Evolutionary conservation across 2,329 filamentous ascomycete genomes (phyloP).

Genomic region (Fusarium xyrophilum): DNA sequence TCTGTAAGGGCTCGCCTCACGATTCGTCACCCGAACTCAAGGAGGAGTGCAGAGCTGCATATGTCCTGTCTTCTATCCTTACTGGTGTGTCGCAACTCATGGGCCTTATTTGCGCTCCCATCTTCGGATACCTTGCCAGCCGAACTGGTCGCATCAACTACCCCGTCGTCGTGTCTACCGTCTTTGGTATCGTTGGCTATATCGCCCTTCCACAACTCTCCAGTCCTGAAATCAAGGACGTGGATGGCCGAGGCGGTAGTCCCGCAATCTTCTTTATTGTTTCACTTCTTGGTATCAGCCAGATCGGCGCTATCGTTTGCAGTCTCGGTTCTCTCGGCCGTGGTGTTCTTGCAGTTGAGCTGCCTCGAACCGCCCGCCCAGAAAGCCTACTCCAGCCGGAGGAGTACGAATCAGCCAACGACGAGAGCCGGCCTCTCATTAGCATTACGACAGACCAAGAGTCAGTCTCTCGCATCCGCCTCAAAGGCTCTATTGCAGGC

Average conservation of each 20-base stretch:
- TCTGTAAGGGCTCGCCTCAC: conserved; percentile 72
- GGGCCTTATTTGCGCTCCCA: conserved; percentile 81
- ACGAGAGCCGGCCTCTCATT: conserved; percentile 50
- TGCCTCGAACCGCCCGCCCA: conserved; percentile 39
- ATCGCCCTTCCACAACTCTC: conserved; percentile 74
- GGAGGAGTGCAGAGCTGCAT: conserved; percentile 82
- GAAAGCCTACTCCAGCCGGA: conserved; percentile 44
- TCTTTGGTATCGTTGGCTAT: conserved; percentile 81
- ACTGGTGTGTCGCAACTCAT: conserved; percentile 89
- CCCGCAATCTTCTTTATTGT: conserved; percentile 77
- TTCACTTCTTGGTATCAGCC: conserved; percentile 83
- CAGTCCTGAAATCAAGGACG: conserved; percentile 75
- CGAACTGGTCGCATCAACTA: conserved; percentile 70
- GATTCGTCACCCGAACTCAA: conserved; percentile 78
- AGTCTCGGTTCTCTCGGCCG: conserved; percentile 86
- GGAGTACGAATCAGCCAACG: conserved; percentile 52
- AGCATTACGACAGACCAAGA: conserved; percentile 43
- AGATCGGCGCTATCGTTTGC: conserved; percentile 96
- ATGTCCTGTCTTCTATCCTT: conserved; percentile 84
- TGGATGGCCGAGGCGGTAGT: conserved; percentile 70
- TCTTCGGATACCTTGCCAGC: conserved; percentile 87
- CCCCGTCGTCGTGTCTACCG: conserved; percentile 74
- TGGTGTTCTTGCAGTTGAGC: conserved; percentile 70
- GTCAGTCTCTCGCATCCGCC: conserved; percentile 58
- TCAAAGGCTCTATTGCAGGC: conserved; percentile 94